Conservation (phyloP, 257 asterid genomes). For the Sherardia arvensis region DNA sequence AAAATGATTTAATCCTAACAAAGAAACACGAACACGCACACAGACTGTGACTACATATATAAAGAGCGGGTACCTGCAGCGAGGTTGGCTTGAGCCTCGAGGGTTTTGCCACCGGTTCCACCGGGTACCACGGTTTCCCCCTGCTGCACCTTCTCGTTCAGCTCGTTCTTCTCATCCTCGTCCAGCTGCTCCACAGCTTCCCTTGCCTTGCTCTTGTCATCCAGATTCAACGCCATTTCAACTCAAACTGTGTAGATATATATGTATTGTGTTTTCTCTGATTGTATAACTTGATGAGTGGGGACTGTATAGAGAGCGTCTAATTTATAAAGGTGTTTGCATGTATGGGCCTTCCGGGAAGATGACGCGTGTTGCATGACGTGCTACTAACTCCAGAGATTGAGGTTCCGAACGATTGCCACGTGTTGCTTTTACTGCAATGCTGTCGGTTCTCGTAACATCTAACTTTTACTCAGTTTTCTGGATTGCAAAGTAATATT, state of each 20-base stretch:
- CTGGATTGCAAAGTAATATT: too few species aligned
- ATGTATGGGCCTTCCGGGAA: not conserved
- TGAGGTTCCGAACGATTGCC: not conserved
- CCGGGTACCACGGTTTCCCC: constrained; percentile 11
- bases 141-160: constrained; percentile 2
- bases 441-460: not conserved
- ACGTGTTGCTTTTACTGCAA: not conserved
- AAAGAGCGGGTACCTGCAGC: not conserved
- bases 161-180: not conserved
- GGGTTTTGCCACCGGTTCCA: constrained; percentile 8
- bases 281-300: not conserved
- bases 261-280: too few species aligned
- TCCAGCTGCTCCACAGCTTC: not conserved
- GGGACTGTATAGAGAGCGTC: not conserved
- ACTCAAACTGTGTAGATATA: too few species aligned
- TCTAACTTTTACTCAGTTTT: not conserved
- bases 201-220: not conserved
- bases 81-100: constrained; percentile 5
- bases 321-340: not conserved
- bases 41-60: not conserved
- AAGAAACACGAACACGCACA: not conserved
- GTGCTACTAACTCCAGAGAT: not conserved
- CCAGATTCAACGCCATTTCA: not conserved
- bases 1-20: too few species aligned
- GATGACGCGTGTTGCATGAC: not conserved